Base-by-base conservation (phyloP, 2,329 filamentous ascomycete species). In the Chaetoscypha palmicola region DNA sequence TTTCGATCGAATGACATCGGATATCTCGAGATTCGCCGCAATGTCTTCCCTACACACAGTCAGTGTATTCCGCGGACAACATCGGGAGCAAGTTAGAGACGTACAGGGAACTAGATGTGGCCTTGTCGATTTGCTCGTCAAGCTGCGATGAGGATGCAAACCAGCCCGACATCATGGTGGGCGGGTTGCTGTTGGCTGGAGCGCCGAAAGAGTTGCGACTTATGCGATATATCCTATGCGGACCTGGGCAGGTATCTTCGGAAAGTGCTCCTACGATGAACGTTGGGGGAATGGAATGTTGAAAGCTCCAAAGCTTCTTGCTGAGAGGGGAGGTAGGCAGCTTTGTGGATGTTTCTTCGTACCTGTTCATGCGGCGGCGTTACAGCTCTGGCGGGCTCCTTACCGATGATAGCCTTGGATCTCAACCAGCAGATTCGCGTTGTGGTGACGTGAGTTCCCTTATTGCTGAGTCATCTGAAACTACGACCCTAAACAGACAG, bases 71-170 rank as follows among this genome's bases (percentile, higher is more conserved):
- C n/a, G n/a, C n/a, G n/a, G n/a, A n/a, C n/a, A n/a, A n/a, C 24
- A 28, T 28, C 7, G 12, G 24, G 12, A 28, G 24, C 24, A 28
- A 7, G 7, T 4, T 16, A 12, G 38, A 32, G 30, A 30, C 19
- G 28, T 78, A 95, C 84, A 98, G 42, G 23, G 56, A 74, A 67
- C 90, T 97, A 62, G 88, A 95, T 54, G 92, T 98, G 41, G 92
- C 92, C 66, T 85, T 87, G 65, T 96, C 91, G 61, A 98, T 84
- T 75, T 97, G 92, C 69, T 95, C 90, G 67, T 98, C 92, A 68
- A 98, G 76, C 68, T 89, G 88, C 62, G 83, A 86, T 66, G 87
- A 88, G 68, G 88, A 91, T 56, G 85, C 86, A 64, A 94, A 97
- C 91, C 91, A 98, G 21, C 39, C 45, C 22, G 34, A 37, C 47